Conservation (phyloP, 306 rosid species). For the Alnus glutinosa region DNA sequence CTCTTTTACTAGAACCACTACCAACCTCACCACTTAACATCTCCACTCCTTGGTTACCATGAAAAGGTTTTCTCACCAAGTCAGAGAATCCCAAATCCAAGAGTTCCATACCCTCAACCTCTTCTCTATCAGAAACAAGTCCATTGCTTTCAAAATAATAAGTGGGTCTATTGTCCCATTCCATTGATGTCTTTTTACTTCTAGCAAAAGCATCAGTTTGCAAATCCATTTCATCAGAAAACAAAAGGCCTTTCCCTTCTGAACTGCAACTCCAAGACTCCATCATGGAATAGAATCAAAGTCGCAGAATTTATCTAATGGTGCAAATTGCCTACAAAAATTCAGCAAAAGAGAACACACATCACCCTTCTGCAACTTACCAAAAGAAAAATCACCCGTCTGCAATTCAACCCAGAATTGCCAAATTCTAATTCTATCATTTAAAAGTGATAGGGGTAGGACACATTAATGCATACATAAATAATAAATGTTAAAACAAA, state of each 20-base stretch:
- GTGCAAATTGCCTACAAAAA: slow-evolving; percentile 39
- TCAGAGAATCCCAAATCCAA: slow-evolving; percentile 60
- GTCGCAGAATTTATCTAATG: slow-evolving; percentile 24
- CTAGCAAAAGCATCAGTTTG: slow-evolving; percentile 58
- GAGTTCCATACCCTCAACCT: slow-evolving; percentile 47
- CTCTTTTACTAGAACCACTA: slow-evolving; percentile 41
- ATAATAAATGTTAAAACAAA: neutral
- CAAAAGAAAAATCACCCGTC: slow-evolving; percentile 5
- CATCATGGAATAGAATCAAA: slow-evolving; percentile 43
- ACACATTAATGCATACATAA: neutral
- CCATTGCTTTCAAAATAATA: slow-evolving; percentile 44
- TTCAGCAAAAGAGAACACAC: slow-evolving; percentile 9
- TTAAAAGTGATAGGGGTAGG: neutral
- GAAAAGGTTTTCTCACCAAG: slow-evolving; percentile 41
- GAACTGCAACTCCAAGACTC: slow-evolving; percentile 68
- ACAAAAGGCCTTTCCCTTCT: slow-evolving; percentile 58
- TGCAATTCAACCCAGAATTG: slow-evolving; percentile 11
- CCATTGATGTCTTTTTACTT: slow-evolving; percentile 42
- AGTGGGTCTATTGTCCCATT: slow-evolving; percentile 54
- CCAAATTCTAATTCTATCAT: slow-evolving; percentile 11
- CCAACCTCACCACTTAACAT: slow-evolving; percentile 47
- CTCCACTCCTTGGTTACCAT: slow-evolving; percentile 39
- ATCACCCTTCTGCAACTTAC: slow-evolving; percentile 32
- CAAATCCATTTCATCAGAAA: slow-evolving; percentile 62
- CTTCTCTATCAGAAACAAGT: slow-evolving; percentile 45